phyloP scores from a whole-genome alignment of 768 basidiomycete genomes.

The Suillus alpinus region DNA sequence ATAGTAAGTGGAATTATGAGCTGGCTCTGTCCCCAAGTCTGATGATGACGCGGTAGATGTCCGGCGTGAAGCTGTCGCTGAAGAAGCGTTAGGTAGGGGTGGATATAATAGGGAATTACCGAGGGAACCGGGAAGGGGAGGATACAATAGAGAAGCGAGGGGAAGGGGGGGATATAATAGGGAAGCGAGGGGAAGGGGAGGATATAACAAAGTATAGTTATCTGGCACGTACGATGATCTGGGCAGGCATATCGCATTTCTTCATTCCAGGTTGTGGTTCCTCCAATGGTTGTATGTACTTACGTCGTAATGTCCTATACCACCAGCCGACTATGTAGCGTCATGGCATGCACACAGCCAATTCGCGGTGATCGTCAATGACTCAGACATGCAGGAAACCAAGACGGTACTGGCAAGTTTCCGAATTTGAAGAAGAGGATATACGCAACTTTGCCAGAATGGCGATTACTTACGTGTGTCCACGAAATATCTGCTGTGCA shows the following conservation, averaged over 20 bases:
- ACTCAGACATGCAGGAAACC: background rate
- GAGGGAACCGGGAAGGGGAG: background rate
- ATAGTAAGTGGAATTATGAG: background rate
- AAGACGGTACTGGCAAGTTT: background rate
- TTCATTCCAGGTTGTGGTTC: no score
- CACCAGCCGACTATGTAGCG: background rate
- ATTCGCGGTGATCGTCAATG: background rate
- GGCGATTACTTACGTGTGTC: background rate
- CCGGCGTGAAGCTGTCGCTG: background rate
- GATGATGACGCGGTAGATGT: background rate
- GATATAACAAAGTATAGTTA: no score
- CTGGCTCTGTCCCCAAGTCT: background rate
- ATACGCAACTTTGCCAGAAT: background rate
- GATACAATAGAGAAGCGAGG: background rate
- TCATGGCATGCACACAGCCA: background rate
- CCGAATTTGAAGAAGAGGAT: background rate
- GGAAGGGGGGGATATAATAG: no score
- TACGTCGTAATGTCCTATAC: no score
- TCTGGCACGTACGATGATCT: no score
- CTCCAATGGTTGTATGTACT: no score
- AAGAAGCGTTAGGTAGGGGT: no score
- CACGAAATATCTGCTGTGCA: background rate
- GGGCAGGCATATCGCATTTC: no score
- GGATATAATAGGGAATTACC: background rate
- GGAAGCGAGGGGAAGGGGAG: no score